These are phyloP conservation scores for Wickerhamiella azyma DNA, from an alignment of 805 yeast genomes.

Conservation along the genomic window DNA sequence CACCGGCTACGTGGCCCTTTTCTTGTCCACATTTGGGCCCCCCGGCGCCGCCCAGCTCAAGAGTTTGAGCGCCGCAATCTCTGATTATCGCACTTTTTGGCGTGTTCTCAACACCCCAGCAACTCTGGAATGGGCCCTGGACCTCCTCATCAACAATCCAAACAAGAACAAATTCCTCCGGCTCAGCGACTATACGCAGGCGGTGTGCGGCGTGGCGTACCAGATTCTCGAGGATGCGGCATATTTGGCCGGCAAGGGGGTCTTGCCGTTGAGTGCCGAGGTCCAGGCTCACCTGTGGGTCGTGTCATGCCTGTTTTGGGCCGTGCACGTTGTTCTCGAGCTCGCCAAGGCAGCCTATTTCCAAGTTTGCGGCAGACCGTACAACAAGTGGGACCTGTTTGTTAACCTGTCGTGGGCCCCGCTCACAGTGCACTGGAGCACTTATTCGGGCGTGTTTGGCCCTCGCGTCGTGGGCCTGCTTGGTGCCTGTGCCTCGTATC, in stretches of 20 bases:
- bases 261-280: slow-evolving; percentile 21
- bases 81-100: slow-evolving; percentile 25
- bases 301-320: slow-evolving; percentile 28
- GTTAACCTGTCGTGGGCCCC: slow-evolving; percentile 31
- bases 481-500: slow-evolving; percentile 26
- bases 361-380: slow-evolving; percentile 12
- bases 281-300: slow-evolving; percentile 26
- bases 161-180: slow-evolving; percentile 22
- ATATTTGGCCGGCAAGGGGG: slow-evolving; percentile 27
- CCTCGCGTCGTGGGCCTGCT: slow-evolving; percentile 27
- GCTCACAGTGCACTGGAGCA: slow-evolving; percentile 31
- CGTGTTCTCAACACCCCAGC: slow-evolving; percentile 28
- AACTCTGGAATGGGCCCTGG: slow-evolving; percentile 27
- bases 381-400: slow-evolving; percentile 17
- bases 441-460: slow-evolving; percentile 24
- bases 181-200: slow-evolving; percentile 25
- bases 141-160: slow-evolving; percentile 21
- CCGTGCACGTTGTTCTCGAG: slow-evolving; percentile 28
- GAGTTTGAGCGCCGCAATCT: slow-evolving; percentile 11
- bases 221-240: slow-evolving; percentile 32
- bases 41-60: slow-evolving; percentile 8
- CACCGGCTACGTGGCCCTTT: slow-evolving; percentile 21
- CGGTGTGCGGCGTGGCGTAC: slow-evolving; percentile 25
- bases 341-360: slow-evolving; percentile 18
- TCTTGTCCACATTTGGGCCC: slow-evolving; percentile 14